phyloP scores from a whole-genome alignment of 371 early-diverging fungal species.

The Apophysomyces elegans region DNA sequence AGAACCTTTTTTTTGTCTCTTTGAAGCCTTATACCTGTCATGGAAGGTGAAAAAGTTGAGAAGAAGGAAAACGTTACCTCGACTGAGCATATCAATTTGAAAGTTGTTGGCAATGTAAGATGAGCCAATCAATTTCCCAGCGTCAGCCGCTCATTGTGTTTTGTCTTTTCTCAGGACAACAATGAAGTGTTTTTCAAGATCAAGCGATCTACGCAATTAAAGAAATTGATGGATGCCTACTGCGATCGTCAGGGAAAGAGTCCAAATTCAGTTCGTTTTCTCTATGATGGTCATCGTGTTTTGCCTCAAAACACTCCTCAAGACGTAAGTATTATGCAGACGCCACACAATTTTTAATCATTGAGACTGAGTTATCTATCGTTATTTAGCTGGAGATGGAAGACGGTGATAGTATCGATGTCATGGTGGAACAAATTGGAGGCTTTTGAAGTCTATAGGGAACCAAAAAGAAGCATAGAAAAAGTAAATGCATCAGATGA shows the following conservation, averaged over 20 bases:
- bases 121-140: constrained; percentile 14
- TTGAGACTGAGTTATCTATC: background rate
- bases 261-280: constrained; percentile 78
- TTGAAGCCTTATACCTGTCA: background rate
- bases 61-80: constrained; percentile 58
- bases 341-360: constrained; percentile 6
- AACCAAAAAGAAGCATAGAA: background rate
- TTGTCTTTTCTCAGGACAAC: constrained; percentile 53
- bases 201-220: constrained; percentile 85
- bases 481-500: constrained; percentile 1
- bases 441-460: constrained; percentile 39
- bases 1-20: background rate
- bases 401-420: constrained; percentile 93
- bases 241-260: constrained; percentile 83
- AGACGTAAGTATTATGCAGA: constrained; percentile 53
- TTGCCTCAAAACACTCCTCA: constrained; percentile 79
- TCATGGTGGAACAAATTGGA: constrained; percentile 92
- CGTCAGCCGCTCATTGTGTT: background rate
- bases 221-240: constrained; percentile 93
- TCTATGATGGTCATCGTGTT: constrained; percentile 88
- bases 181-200: constrained; percentile 93
- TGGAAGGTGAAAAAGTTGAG: constrained; percentile 32
- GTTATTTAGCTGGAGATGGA: constrained; percentile 88
- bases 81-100: constrained; percentile 86
- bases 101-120: constrained; percentile 84